phyloP scores from a whole-genome alignment of 192 early-diverging fungal genomes.

The Coemansia sp. region DNA sequence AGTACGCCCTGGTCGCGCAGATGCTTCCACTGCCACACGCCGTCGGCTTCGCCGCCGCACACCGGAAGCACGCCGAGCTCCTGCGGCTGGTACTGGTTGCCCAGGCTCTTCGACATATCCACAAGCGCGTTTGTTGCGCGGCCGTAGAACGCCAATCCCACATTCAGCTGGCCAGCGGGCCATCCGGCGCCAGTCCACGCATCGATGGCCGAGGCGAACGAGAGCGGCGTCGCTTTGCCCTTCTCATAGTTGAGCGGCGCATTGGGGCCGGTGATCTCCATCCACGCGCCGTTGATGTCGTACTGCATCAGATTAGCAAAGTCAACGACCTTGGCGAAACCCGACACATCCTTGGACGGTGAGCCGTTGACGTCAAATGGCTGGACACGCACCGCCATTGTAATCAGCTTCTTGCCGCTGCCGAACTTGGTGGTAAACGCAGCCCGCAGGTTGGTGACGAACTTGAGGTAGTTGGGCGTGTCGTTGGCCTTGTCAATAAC shows the following conservation, averaged over 20 bases:
- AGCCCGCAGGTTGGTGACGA: conserved; percentile 63
- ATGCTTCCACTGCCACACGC: conserved; percentile 65
- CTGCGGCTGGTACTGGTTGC: conserved; percentile 36
- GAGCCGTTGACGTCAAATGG: conserved; percentile 57
- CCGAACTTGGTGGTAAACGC: conserved; percentile 51
- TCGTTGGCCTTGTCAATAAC: conserved; percentile 58
- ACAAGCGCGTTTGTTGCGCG: conserved; percentile 46
- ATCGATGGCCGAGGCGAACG: conserved; percentile 55
- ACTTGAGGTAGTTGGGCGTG: conserved; percentile 59
- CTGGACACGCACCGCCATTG: conserved; percentile 60
- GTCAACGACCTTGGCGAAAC: conserved; percentile 64
- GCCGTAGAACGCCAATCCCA: conserved; percentile 66
- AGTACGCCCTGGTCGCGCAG: conserved; percentile 59
- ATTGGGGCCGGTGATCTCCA: conserved; percentile 58
- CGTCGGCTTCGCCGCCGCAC: conserved; percentile 61
- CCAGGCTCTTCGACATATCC: conserved; percentile 26
- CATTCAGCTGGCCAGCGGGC: conserved; percentile 61
- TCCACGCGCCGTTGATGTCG: conserved; percentile 63
- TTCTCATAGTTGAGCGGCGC: conserved; percentile 54
- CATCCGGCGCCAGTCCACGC: conserved; percentile 62
- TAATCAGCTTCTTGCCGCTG: conserved; percentile 56
- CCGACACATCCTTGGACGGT: conserved; percentile 56
- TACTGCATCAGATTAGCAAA: conserved; percentile 71
- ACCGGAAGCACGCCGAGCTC: conserved; percentile 30
- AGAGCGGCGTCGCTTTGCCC: conserved; percentile 39